Evolutionary conservation across 148 eudicot genomes (phyloP).

Genomic region (Cornus kousa): DNA sequence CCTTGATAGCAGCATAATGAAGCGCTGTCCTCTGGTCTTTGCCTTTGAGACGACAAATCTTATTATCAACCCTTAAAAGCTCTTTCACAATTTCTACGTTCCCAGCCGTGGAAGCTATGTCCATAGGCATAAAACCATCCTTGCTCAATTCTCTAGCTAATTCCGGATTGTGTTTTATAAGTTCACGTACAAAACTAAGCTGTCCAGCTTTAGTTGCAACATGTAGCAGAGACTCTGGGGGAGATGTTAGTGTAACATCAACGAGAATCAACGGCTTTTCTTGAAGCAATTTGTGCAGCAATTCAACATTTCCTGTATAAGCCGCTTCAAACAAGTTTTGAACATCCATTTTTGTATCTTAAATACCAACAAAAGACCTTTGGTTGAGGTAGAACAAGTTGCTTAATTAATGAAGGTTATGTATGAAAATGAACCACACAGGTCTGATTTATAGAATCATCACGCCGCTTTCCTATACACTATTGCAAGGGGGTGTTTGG

Average conservation of each 20-base stretch:
- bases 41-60: slow-evolving; percentile 2
- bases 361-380: too few relatives aligned
- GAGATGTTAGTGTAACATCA: neutral
- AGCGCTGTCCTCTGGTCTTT: neutral
- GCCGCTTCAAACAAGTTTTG: too few relatives aligned
- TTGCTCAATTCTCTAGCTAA: neutral
- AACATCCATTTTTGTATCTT: too few relatives aligned
- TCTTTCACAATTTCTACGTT: neutral
- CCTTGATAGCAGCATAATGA: neutral
- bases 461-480: too few relatives aligned
- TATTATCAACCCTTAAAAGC: neutral
- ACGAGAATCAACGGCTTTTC: neutral
- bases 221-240: neutral
- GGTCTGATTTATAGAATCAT: too few relatives aligned
- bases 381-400: too few relatives aligned
- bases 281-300: neutral
- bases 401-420: too few relatives aligned
- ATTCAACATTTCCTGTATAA: neutral
- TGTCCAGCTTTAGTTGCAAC: slow-evolving; percentile 2
- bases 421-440: too few relatives aligned
- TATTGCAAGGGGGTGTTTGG: too few relatives aligned
- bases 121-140: slow-evolving; percentile 3
- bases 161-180: neutral
- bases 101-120: neutral
- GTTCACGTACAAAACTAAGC: neutral